A percentile compares a stretch with the other conserved stretches of the same genome.
These are phyloP conservation scores for Hymenoscyphus scutula DNA, from an alignment of 2,329 filamentous ascomycete species.

Conservation along the genomic window DNA sequence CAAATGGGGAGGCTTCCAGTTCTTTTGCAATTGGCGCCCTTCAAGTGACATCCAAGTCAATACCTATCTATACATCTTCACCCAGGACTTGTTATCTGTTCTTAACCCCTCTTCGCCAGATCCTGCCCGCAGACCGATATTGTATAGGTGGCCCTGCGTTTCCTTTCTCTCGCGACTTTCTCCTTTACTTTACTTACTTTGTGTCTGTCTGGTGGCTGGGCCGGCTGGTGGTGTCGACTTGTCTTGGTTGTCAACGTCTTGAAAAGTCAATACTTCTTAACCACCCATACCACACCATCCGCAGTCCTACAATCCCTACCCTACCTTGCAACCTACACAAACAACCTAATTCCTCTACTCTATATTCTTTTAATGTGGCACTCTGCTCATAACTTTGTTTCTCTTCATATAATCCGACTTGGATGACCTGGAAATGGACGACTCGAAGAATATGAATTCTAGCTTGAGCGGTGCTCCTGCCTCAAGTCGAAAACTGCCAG, in stretches of 20 bases:
- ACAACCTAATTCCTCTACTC: neutral
- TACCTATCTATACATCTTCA: neutral
- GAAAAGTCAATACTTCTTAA: neutral
- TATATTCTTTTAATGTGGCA: neutral
- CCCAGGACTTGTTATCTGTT: neutral
- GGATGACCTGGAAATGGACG: neutral
- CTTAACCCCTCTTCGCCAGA: neutral
- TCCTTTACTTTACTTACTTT: neutral
- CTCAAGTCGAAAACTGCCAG: neutral
- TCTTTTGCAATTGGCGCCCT: neutral
- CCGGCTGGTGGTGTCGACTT: neutral
- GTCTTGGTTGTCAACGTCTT: neutral
- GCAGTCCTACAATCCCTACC: neutral
- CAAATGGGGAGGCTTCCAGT: neutral
- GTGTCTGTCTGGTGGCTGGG: neutral
- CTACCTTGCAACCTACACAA: neutral
- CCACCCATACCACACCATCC: neutral
- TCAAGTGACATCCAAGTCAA: neutral
- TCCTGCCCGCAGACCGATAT: neutral
- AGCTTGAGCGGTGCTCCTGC: neutral
- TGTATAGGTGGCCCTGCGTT: neutral
- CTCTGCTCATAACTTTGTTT: neutral
- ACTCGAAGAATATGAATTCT: neutral
- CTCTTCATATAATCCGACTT: neutral
- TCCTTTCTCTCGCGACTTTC: neutral